Evolutionary conservation across 306 rosid genomes (phyloP), one percentile per base, ranked within the genome.

Genomic region (Biancaea sappan): DNA sequence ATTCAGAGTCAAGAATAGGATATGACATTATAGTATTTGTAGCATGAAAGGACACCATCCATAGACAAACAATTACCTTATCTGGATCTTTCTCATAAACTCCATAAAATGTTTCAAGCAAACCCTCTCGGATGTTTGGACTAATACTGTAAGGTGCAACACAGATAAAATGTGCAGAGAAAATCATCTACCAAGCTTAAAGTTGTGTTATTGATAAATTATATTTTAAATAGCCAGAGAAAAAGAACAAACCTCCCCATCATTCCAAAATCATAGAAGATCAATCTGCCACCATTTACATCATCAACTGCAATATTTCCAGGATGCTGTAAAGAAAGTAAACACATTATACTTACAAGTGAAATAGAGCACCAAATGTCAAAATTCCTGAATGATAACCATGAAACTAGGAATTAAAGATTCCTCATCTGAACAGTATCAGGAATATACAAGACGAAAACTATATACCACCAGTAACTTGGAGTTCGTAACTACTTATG

Each of bases 241-340:
- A 52, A 64, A 21, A 72, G 62, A 72, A 73, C 59, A 40, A 84
- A 92, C 99, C 99, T 94, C 76, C 99, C 99, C 98, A 95, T 95
- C 99, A 95, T 95, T 77, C 99, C 99, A 86, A 95, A 95, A 82
- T 95, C 99, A 71, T 95, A 95, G 81, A 95, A 95, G 84, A 95
- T 95, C 96, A 95, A 92, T 81, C 99, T 86, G 72, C 99, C 99
- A 79, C 99, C 99, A 87, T 95, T 92, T 71, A 95, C 88, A 84
- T 95, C 99, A 84, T 95, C 99, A 25, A 95, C 99, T 37, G 98
- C 99, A 83, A 95, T 95, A 76, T 95, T 95, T 81, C 98, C 98
- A 41, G 99, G 99, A 78, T 95, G 99, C 99, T 95, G 87, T 85
- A 77, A 77, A 83, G 64, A 62, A 75, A 31, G 66, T 25, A 71